phyloP scores from a whole-genome alignment of 192 early-diverging fungal genomes.

The Coemansia sp. region DNA sequence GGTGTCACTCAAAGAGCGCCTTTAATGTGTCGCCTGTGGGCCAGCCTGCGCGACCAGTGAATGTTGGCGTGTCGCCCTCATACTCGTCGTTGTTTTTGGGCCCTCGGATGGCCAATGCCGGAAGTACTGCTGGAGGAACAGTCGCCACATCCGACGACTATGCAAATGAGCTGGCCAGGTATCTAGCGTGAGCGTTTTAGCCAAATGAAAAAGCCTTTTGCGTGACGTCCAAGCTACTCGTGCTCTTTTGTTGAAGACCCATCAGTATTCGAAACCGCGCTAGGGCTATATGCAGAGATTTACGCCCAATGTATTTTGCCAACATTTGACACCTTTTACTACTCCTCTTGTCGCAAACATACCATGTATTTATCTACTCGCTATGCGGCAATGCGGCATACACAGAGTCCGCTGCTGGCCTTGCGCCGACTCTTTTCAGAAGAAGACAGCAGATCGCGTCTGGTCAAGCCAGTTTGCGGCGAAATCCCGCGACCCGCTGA shows the following conservation, averaged over 20 bases:
- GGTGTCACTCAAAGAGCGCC: not conserved
- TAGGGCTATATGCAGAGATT: not conserved
- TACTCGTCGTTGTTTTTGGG: constrained; percentile 34
- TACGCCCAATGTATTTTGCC: too few relatives aligned
- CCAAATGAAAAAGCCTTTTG: not conserved
- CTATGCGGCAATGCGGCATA: not conserved
- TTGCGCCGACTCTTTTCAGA: constrained; percentile 10
- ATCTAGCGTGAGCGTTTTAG: not conserved
- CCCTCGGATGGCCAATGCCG: constrained; percentile 1
- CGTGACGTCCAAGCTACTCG: not conserved
- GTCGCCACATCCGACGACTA: not conserved
- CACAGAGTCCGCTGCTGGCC: not conserved
- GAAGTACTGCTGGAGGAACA: not conserved
- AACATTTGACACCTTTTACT: too few relatives aligned
- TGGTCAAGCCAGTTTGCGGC: constrained; percentile 17
- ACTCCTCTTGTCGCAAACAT: not conserved
- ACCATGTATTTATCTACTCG: not conserved
- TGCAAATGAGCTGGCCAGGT: not conserved
- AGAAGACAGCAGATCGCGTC: constrained; percentile 15
- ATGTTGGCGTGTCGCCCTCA: constrained; percentile 42
- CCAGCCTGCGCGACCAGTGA: not conserved
- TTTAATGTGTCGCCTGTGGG: not conserved
- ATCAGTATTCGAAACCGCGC: not conserved
- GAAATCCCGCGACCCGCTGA: constrained; percentile 32
- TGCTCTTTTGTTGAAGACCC: not conserved